Conservation (phyloP, 257 asterid species). For the Avicennia marina region DNA sequence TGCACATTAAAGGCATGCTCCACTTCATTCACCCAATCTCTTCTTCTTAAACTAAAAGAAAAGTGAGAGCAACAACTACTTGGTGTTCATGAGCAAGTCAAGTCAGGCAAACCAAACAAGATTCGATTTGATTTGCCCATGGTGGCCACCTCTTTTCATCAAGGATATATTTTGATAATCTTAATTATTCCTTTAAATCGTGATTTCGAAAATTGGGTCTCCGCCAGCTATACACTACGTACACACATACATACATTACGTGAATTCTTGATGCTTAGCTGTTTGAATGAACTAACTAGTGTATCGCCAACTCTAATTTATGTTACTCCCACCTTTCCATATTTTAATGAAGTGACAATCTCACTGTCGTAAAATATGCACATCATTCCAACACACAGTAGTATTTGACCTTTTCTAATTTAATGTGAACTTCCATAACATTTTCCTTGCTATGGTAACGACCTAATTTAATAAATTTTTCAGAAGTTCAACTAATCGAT, state of each 20-base stretch:
- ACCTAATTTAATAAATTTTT: too few species aligned
- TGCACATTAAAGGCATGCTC: constrained; percentile 74
- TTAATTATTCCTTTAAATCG: constrained; percentile 18
- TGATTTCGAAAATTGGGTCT: constrained; percentile 14
- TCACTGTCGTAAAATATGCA: neutral
- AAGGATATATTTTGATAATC: too few species aligned
- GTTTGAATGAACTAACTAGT: neutral
- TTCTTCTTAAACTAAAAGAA: constrained; percentile 64
- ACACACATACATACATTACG: neutral
- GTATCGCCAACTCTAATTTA: neutral
- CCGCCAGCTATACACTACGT: constrained; percentile 18
- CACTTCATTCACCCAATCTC: constrained; percentile 56
- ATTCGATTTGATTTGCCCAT: constrained; percentile 64
- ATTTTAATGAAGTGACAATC: neutral
- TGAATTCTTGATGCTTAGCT: neutral
- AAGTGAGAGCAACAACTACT: too few species aligned
- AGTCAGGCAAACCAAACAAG: constrained; percentile 23
- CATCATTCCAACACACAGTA: neutral
- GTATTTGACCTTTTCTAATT: too few species aligned
- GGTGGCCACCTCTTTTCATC: constrained; percentile 22
- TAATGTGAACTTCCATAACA: too few species aligned
- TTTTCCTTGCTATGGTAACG: too few species aligned
- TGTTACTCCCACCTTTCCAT: neutral
- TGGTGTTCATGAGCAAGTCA: too few species aligned
- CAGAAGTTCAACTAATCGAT: too few species aligned